Base-by-base conservation (phyloP, 2,329 filamentous ascomycete genomes). In the Aspergillus novoparasiticus region DNA sequence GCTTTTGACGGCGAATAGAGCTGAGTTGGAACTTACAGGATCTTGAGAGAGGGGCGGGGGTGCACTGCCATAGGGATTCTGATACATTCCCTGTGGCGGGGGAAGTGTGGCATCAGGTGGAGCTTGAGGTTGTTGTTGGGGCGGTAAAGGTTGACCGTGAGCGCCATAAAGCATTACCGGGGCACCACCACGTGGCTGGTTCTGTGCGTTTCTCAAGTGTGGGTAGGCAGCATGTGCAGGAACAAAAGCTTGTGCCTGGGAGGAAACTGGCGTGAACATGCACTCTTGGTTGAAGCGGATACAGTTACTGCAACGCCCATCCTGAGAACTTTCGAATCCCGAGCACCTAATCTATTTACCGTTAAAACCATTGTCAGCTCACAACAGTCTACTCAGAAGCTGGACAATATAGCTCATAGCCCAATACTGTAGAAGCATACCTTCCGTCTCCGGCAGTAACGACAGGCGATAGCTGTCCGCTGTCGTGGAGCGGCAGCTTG, bases 181-280 rank as follows among this genome's bases (percentile, higher is more conserved):
- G 32, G 73, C 71, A 60, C 75, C 75, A 58, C 71, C 69, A 48
- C 76, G 76, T 36, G 68, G 72, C 45, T 68, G 74, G 41, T 64
- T 70, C 62, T 73, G 74, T 36, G 65, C 60, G 66, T 82, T 82
- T 61, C 83, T 80, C 72, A 86, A 74, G 70, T 84, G 80, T 19
- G 85, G 84, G 66, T 85, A 90, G 62, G 89, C 87, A 8, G 89
- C 88, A 73, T 91, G 88, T 11, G 89, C 89, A 9, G 89, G 89
- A 39, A 92, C 89, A 72, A 92, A 92, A 12, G 90, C 89, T 75
- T 91, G 89, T 10, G 89, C 87, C 78, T 91, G 89, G 12, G 89
- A 89, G 4, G 88, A 91, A 28, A 92, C 89, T 2, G 90, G 89
- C 1, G 89, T 91, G 77, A 92, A 92, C 77, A 92, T 87, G 78